Conservation (phyloP, 2,329 filamentous ascomycete species). For the Trematosphaeria pertusa region DNA sequence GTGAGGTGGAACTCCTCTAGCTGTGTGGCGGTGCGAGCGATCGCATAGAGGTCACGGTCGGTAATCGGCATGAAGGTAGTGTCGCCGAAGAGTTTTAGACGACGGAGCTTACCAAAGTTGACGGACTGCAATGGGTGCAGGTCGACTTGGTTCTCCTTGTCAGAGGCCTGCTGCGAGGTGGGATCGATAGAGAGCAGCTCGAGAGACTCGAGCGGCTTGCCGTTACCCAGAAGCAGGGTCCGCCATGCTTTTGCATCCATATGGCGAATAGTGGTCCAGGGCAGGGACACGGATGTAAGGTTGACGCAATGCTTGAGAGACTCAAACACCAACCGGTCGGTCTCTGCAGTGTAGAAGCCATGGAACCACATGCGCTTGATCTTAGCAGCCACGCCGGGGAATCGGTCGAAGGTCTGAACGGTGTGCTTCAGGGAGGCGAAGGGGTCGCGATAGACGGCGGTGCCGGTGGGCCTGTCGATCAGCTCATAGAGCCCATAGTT, state of each 20-base stretch:
- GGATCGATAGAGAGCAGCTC: slow-evolving; percentile 60
- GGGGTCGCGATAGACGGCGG: slow-evolving; percentile 61
- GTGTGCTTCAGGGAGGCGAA: slow-evolving; percentile 58
- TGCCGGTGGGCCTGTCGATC: slow-evolving; percentile 54
- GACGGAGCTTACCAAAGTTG: slow-evolving; percentile 58
- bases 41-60: slow-evolving; percentile 57
- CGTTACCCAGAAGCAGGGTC: slow-evolving; percentile 53
- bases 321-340: slow-evolving; percentile 57
- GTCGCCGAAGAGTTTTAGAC: slow-evolving; percentile 63
- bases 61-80: slow-evolving; percentile 60
- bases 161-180: slow-evolving; percentile 52
- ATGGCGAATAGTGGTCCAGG: slow-evolving; percentile 61
- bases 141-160: slow-evolving; percentile 51
- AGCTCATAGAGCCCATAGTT: slow-evolving; percentile 57
- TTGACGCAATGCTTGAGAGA: slow-evolving; percentile 56
- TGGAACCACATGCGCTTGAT: slow-evolving; percentile 63
- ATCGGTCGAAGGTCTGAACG: slow-evolving; percentile 53
- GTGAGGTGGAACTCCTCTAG: slow-evolving; percentile 62
- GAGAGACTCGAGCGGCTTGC: slow-evolving; percentile 56
- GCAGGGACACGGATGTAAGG: slow-evolving; percentile 57
- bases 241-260: slow-evolving; percentile 57
- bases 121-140: slow-evolving; percentile 55
- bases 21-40: slow-evolving; percentile 59
- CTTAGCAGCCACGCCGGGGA: slow-evolving; percentile 55
- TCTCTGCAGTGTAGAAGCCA: slow-evolving; percentile 60